Evolutionary conservation across 2,329 filamentous ascomycete genomes (phyloP).

Genomic region (Pseudogymnoascus sp.): DNA sequence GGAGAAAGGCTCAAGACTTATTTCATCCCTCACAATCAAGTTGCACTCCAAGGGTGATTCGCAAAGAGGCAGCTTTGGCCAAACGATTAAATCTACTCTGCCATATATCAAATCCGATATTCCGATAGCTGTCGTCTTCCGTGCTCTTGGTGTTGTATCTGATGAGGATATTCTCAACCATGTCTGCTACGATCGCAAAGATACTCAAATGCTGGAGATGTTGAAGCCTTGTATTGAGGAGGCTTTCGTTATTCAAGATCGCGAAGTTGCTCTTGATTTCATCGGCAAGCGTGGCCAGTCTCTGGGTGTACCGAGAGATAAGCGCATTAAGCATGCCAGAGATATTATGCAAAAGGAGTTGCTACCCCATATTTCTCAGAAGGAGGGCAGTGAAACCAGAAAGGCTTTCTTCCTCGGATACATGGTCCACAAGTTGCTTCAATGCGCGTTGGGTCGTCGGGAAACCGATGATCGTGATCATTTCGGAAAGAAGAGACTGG

Average conservation of each 20-base stretch:
- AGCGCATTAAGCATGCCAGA: constrained; percentile 83
- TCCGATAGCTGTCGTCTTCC: constrained; percentile 91
- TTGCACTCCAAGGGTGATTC: constrained; percentile 78
- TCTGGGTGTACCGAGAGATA: constrained; percentile 70
- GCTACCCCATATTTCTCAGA: constrained; percentile 91
- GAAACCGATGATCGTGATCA: constrained; percentile 98
- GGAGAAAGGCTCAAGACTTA: constrained; percentile 90
- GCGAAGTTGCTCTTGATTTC: constrained; percentile 87
- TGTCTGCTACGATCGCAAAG: constrained; percentile 91
- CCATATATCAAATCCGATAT: constrained; percentile 93
- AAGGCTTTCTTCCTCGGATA: constrained; percentile 99
- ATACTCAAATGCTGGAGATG: constrained; percentile 97
- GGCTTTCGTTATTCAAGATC: constrained; percentile 90
- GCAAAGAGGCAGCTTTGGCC: constrained; percentile 72
- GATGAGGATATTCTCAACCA: constrained; percentile 98
- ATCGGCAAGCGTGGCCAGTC: constrained; percentile 84
- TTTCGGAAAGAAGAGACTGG: constrained; percentile 96
- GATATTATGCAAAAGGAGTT: constrained; percentile 97
- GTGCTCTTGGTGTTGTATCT: constrained; percentile 89
- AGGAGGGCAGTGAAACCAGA: constrained; percentile 85
- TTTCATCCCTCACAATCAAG: constrained; percentile 88
- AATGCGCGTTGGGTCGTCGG: constrained; percentile 84
- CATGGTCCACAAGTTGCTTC: constrained; percentile 94
- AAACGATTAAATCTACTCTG: constrained; percentile 81
- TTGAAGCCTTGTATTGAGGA: constrained; percentile 96